A percentile compares a stretch with the other conserved stretches of the same genome.
Evolutionary conservation across 31 red algal genomes (phyloP).

Genomic region (Endocladia muricata): DNA sequence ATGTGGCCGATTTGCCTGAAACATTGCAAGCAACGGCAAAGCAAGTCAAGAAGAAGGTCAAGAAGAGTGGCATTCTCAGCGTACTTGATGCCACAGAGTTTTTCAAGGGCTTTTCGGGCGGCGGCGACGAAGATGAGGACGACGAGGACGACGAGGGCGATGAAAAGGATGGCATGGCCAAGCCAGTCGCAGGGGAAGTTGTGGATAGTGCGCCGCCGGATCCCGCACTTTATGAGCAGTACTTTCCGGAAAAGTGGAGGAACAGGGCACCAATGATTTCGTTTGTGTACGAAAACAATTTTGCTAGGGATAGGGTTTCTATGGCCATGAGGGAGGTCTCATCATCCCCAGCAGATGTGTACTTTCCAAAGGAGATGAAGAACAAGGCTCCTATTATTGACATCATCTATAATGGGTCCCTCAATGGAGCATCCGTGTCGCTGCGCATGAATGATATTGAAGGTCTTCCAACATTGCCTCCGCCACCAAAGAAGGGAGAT

Average conservation of each 20-base stretch:
- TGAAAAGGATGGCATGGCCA: background rate
- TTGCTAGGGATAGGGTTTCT: constrained; percentile 30
- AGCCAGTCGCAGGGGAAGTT: background rate
- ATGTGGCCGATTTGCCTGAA: constrained; percentile 54
- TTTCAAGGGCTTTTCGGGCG: constrained; percentile 30
- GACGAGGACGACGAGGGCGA: constrained; percentile 23
- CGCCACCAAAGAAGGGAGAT: constrained; percentile 49
- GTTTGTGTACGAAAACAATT: constrained; percentile 40
- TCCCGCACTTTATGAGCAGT: constrained; percentile 42
- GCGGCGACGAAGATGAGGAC: background rate
- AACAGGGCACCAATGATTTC: constrained; percentile 51
- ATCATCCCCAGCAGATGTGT: constrained; percentile 30
- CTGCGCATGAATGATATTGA: constrained; percentile 34
- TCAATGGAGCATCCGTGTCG: constrained; percentile 42
- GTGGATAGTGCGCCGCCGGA: constrained; percentile 8
- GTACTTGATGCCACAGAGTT: constrained; percentile 45
- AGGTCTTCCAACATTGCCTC: constrained; percentile 35
- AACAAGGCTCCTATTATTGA: constrained; percentile 68
- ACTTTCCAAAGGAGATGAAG: constrained; percentile 44
- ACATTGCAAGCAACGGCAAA: constrained; percentile 24
- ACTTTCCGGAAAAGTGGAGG: constrained; percentile 34
- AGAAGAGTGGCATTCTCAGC: constrained; percentile 24
- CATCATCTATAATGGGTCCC: constrained; percentile 44
- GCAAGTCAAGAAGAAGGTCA: constrained; percentile 24
- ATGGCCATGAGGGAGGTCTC: constrained; percentile 49